phyloP scores from a whole-genome alignment of 148 eudicot genomes.

The Diospyros lotus region DNA sequence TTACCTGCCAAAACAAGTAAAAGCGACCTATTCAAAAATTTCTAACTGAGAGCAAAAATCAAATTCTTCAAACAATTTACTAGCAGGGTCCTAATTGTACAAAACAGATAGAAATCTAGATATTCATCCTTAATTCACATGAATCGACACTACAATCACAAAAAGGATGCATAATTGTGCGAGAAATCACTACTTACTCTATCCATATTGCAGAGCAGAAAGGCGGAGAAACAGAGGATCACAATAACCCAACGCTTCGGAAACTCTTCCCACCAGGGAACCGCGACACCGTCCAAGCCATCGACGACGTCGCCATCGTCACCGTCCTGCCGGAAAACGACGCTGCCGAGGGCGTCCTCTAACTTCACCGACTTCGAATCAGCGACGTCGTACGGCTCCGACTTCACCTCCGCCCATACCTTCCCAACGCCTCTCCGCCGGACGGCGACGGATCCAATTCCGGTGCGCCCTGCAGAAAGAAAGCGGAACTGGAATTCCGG shows the following conservation, averaged over 20 bases:
- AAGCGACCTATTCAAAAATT: slow-evolving; percentile 17
- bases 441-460: neutral
- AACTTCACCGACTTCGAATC: slow-evolving; percentile 28
- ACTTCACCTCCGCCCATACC: slow-evolving; percentile 56
- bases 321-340: slow-evolving; percentile 9
- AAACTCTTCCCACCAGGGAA: slow-evolving; percentile 77
- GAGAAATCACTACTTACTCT: slow-evolving; percentile 41
- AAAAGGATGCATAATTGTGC: neutral
- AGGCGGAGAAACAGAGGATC: slow-evolving; percentile 78
- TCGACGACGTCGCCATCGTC: slow-evolving; percentile 16
- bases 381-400: slow-evolving; percentile 35
- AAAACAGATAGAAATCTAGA: too few relatives aligned
- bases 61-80: neutral
- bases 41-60: slow-evolving; percentile 6
- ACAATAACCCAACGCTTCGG: slow-evolving; percentile 92
- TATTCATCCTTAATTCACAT: too few relatives aligned
- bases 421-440: slow-evolving; percentile 28
- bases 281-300: slow-evolving; percentile 17
- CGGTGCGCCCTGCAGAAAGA: slow-evolving; percentile 11
- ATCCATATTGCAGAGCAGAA: slow-evolving; percentile 96
- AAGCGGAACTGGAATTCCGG: slow-evolving; percentile 1
- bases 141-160: too few relatives aligned
- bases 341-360: slow-evolving; percentile 13
- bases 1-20: slow-evolving; percentile 52
- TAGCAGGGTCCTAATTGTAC: neutral